Evolutionary conservation across 169 alveolate species (phyloP), one percentile per base, ranked within the genome.

Genomic region (Eimeria maxima): DNA sequence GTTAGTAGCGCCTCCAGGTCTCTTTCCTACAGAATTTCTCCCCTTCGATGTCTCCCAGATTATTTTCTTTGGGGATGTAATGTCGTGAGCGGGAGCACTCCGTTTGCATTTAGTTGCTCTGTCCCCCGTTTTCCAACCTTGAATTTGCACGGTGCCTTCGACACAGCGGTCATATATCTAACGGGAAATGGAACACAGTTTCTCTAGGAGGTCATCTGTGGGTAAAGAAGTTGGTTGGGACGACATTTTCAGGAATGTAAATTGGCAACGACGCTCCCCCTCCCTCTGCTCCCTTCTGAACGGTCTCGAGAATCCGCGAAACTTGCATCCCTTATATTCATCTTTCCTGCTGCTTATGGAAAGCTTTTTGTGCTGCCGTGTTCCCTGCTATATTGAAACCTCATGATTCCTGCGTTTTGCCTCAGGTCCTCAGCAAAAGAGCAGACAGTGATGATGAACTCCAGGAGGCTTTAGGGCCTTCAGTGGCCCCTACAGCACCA

Each of bases 221-320:
- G 71, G 73, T 20, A 86, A 91, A 53, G 83, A 74, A 74, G 95
- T 91, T 42, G 95, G 95, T 44, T 91, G 95, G 95, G 88, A 76
- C n/a, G 87, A 91, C 80, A 78, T 91, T 47, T 91, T 76, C 83
- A 91, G 73, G 69, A 74, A 76, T 80, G 95, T 91, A 42, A 38
- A 44, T 10, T 18, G 24, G 42, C 74, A 65, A 6, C 33, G 24
- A 65, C 74, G 74, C 74, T 65, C n/a, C 18, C 27, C 16, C 27
- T 69, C 11, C 33, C 80, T 45, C 50, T 33, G 16, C 50, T 13
- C 80, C 50, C 22, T 29, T 69, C 45, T 67, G 50, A 13, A 16
- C 50, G 29, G 6, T 47, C 78, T n/a, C 80, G 13, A 69, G n/a
- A 29, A 1, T 29, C 24, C 16, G 50, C 50, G 50, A 13, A 69